phyloP scores from a whole-genome alignment of 2,329 filamentous ascomycete species.

The Ceratocystis alfenasii region DNA sequence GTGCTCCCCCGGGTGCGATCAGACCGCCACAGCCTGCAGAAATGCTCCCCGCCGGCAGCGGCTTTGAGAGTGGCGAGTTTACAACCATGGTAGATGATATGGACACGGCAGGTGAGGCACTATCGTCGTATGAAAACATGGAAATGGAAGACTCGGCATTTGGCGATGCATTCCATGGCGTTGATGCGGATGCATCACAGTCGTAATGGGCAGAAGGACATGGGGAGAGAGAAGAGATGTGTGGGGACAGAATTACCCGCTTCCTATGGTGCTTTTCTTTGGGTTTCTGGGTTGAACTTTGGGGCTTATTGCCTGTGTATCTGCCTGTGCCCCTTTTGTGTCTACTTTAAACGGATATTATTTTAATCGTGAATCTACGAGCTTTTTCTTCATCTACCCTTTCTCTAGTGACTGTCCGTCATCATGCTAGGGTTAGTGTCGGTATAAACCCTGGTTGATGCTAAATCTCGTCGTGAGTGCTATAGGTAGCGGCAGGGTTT shows the following conservation, averaged over 20 bases:
- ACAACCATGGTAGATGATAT: slow-evolving; percentile 53
- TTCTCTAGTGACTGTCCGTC: no score
- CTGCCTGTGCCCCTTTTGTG: neutral
- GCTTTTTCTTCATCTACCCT: no score
- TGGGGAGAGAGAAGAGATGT: neutral
- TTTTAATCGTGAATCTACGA: no score
- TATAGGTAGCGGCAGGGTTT: no score
- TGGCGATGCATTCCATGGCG: slow-evolving; percentile 67
- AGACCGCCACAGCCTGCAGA: neutral
- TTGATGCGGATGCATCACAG: slow-evolving; percentile 33
- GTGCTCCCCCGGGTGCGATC: neutral
- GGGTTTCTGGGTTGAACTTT: no score
- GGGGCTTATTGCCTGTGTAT: neutral
- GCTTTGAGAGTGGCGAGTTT: slow-evolving; percentile 48
- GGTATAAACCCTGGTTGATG: no score
- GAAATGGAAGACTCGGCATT: slow-evolving; percentile 72
- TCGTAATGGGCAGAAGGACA: slow-evolving; percentile 28
- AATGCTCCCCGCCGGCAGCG: slow-evolving; percentile 24
- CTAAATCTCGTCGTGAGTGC: no score
- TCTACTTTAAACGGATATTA: no score
- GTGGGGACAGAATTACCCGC: no score
- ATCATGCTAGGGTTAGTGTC: no score
- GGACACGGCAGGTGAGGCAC: slow-evolving; percentile 59
- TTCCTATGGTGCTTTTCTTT: no score
- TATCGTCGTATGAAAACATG: slow-evolving; percentile 52